Evolutionary conservation across 257 asterid genomes (phyloP), one percentile per base, ranked within the genome.

Genomic region (Penstemon newberryi): DNA sequence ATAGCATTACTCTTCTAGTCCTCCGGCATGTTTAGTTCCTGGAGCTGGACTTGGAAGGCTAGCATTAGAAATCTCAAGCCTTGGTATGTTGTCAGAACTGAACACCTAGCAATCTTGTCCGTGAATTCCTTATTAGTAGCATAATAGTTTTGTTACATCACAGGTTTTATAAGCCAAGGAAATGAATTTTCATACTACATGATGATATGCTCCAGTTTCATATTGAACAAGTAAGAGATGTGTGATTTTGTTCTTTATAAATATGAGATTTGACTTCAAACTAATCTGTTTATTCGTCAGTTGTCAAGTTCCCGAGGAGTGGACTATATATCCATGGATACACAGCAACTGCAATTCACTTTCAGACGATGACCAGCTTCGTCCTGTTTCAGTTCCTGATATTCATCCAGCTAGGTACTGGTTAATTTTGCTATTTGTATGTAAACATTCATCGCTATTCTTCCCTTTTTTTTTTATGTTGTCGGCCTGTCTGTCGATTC

Each of bases 21-120:
- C 98, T 71, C 95, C 97, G 53, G 73, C 95, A 40, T 93, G 97
- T 68, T 83, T 93, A 81, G 95, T 93, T 64, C 99, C 99, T 67
- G 99, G 99, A 66, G 99, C 99, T 74, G 99, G 99, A 83, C 96
- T 93, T 72, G 99, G 96, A 73, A 89, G 99, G 75, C 83, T 93
- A 73, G 99, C 99, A 59, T 82, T 93, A 67, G 99, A 93, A 79
- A 93, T 93, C 66, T 93, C 99, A 71, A 79, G 89, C 75, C 80
- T 82, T 69, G 99, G 99, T 93, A 79, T 62, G 88, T 75, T 75
- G 64, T 42, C 19, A 33, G 60, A 61, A 38, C 50, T 10, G 64
- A 69, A 38, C 59, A 25, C 57, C 8, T 67, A 36, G 45, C 37
- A 62, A n/a, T 59, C 51, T 41, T 55, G 12, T 63, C 39, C 60